Conservation (phyloP, 2,329 filamentous ascomycete species). For the Chrysoporthe deuterocubensis region DNA sequence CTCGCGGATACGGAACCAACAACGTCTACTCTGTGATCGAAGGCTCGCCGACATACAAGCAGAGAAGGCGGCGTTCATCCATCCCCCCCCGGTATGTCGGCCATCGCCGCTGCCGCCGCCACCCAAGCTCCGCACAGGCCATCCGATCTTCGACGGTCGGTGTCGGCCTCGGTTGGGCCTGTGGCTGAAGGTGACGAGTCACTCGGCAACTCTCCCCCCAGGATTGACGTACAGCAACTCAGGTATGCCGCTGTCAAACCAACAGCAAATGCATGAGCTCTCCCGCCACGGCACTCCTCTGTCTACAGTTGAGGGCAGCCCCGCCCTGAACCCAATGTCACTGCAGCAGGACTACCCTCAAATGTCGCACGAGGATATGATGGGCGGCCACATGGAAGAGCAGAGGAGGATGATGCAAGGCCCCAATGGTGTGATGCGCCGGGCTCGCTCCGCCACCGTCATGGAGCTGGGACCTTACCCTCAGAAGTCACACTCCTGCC, state of each 20-base stretch:
- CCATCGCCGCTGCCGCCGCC: conserved; percentile 67
- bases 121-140: conserved; percentile 63
- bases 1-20: conserved; percentile 70
- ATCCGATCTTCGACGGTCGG: conserved; percentile 87
- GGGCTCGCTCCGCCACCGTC: conserved; percentile 91
- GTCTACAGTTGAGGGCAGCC: conserved; percentile 81
- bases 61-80: conserved; percentile 89
- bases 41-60: conserved; percentile 98
- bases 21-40: conserved; percentile 96
- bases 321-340: conserved; percentile 70
- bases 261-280: conserved; percentile 77
- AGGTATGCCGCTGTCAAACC: conserved; percentile 62
- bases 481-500: conserved; percentile 97
- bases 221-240: conserved; percentile 75
- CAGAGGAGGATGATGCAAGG: conserved; percentile 71
- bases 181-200: conserved; percentile 80
- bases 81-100: conserved; percentile 80
- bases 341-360: conserved; percentile 73
- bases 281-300: conserved; percentile 92
- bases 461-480: conserved; percentile 97
- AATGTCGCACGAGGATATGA: conserved; percentile 65
- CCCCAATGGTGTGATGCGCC: conserved; percentile 77
- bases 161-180: conserved; percentile 84
- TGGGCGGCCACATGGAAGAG: conserved; percentile 63
- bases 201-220: conserved; percentile 78